Evolutionary conservation across 805 yeast species (phyloP).

Genomic region (Sugiyamaella floridensis): DNA sequence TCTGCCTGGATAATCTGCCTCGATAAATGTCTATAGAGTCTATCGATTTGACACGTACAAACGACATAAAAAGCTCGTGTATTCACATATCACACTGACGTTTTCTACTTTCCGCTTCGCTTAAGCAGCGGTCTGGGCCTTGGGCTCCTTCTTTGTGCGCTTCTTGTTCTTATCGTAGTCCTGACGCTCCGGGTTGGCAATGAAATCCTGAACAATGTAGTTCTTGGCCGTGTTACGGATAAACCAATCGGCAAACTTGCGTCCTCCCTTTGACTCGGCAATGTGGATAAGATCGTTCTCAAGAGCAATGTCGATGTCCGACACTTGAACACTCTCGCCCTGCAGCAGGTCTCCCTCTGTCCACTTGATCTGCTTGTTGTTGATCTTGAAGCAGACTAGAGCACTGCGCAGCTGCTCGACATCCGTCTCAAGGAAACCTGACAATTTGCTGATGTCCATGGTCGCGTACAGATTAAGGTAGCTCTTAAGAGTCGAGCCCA

Average conservation of each 20-base stretch:
- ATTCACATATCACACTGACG: too few relatives aligned
- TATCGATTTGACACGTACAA: too few relatives aligned
- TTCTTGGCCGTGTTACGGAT: slow-evolving; percentile 42
- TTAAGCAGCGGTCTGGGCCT: neutral
- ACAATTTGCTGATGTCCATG: slow-evolving; percentile 38
- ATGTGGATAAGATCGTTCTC: slow-evolving; percentile 38
- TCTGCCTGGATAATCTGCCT: too few relatives aligned
- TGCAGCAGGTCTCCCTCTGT: slow-evolving; percentile 35
- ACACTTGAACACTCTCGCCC: slow-evolving; percentile 37
- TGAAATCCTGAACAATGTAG: slow-evolving; percentile 39
- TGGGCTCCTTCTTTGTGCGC: slow-evolving; percentile 3
- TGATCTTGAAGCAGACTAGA: slow-evolving; percentile 39
- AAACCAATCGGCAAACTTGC: slow-evolving; percentile 47
- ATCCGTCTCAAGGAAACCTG: slow-evolving; percentile 35
- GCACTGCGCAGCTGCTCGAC: slow-evolving; percentile 34
- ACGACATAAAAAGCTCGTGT: too few relatives aligned
- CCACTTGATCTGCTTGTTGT: slow-evolving; percentile 42
- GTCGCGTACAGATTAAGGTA: slow-evolving; percentile 43
- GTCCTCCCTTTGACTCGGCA: slow-evolving; percentile 39
- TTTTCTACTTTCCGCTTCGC: too few relatives aligned
- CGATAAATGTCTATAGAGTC: too few relatives aligned
- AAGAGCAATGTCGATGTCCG: slow-evolving; percentile 41
- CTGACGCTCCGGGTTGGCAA: slow-evolving; percentile 25
- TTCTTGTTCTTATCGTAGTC: slow-evolving; percentile 7
- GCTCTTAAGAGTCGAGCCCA: slow-evolving; percentile 38